phyloP scores from a whole-genome alignment of 2,329 filamentous ascomycete species.

The Lachnellula cervina region DNA sequence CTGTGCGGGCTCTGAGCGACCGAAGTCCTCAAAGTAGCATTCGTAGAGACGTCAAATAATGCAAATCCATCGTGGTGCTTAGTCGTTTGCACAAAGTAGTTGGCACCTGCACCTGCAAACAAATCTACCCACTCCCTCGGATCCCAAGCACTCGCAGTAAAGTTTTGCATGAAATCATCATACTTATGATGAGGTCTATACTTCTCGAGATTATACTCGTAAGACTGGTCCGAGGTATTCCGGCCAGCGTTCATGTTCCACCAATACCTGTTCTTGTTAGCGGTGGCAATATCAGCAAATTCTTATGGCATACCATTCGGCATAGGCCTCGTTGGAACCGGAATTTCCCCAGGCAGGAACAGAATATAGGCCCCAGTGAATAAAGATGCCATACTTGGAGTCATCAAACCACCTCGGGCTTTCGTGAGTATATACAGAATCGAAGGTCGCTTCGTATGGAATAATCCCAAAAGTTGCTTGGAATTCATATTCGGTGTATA shows the following conservation, averaged over 20 bases:
- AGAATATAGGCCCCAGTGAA: constrained; percentile 53
- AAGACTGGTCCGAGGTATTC: constrained; percentile 1
- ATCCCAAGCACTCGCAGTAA: constrained; percentile 44
- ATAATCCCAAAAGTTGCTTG: background rate
- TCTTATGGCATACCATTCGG: constrained; percentile 23
- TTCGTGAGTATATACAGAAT: constrained; percentile 37
- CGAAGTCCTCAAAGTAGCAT: constrained; percentile 15
- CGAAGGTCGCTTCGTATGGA: constrained; percentile 31
- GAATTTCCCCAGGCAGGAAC: constrained; percentile 49
- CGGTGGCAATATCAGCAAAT: background rate
- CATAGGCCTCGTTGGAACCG: constrained; percentile 10
- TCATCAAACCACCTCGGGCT: constrained; percentile 49
- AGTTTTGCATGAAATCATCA: constrained; percentile 50
- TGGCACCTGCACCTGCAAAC: constrained; percentile 44
- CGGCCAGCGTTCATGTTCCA: constrained; percentile 35
- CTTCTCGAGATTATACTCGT: constrained; percentile 42
- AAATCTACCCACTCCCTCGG: constrained; percentile 50
- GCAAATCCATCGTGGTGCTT: constrained; percentile 45
- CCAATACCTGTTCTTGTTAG: constrained; percentile 36
- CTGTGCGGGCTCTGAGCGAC: constrained; percentile 29
- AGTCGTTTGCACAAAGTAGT: constrained; percentile 41
- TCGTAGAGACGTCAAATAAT: constrained; percentile 36
- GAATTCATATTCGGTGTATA: background rate
- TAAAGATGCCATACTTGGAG: constrained; percentile 55
- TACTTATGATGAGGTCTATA: constrained; percentile 48